Evolutionary conservation across 139 green algal species (phyloP).

Genomic region (Medakamo hakoo): DNA sequence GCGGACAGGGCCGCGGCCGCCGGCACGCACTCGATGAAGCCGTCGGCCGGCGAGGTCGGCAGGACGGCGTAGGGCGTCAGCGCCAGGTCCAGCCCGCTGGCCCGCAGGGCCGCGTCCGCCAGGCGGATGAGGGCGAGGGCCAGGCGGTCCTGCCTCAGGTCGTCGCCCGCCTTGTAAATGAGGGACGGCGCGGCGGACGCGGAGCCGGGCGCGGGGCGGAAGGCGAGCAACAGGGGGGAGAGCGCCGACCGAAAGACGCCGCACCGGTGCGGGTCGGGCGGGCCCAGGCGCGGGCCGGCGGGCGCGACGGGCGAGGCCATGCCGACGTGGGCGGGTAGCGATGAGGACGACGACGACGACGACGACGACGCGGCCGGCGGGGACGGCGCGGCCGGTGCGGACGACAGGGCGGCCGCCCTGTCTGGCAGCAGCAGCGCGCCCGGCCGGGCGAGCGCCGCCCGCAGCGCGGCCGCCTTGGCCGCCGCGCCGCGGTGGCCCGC

Average conservation of each 20-base stretch:
- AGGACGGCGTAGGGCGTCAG: slow-evolving; percentile 87
- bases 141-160: slow-evolving; percentile 85
- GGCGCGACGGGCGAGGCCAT: slow-evolving; percentile 66
- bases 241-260: slow-evolving; percentile 83
- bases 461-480: background rate
- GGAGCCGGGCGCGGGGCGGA: slow-evolving; percentile 10
- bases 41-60: slow-evolving; percentile 61
- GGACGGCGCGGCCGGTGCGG: slow-evolving; percentile 25
- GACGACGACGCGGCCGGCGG: slow-evolving; percentile 26
- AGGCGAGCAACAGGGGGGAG: slow-evolving; percentile 61
- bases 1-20: slow-evolving; percentile 35
- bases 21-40: slow-evolving; percentile 88
- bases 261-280: slow-evolving; percentile 54
- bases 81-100: slow-evolving; percentile 28
- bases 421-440: slow-evolving; percentile 5
- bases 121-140: slow-evolving; percentile 80
- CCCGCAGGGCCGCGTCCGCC: slow-evolving; percentile 77
- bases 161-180: slow-evolving; percentile 97
- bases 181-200: slow-evolving; percentile 16
- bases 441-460: background rate
- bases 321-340: slow-evolving; percentile 5
- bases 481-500: background rate
- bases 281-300: slow-evolving; percentile 41
- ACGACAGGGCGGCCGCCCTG: slow-evolving; percentile 20
- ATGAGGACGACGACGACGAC: slow-evolving; percentile 33